Base-by-base conservation (phyloP, 345 rosid genomes). In the Linum lewisii region DNA sequence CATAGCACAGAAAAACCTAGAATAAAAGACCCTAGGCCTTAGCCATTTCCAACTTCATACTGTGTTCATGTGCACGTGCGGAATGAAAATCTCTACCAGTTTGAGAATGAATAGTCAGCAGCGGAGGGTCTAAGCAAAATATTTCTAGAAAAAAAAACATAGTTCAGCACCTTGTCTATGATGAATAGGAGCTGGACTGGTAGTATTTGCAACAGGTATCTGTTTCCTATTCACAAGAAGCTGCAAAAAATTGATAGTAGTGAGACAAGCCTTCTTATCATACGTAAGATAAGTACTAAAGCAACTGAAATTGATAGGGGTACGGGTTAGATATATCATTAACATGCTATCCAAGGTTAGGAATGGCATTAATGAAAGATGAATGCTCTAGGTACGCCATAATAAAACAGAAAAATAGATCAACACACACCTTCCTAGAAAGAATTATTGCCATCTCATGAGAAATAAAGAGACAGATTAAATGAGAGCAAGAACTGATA, bases 91-190 rank as follows among this genome's bases (percentile, higher is more conserved):
- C 18, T 11, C 47, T 42, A 7, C 15, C 18, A 16, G 47, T 6
- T 11, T 42, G 14, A 7, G 16, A 42, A 42, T 3, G 24, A 54
- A n/a, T 52, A 20, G 26, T 32, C 24, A 21, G 26, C 26, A 54
- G 26, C 6, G 26, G 23, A 15, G 22, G 57, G 25, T 10, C 0
- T 22, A 6, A 20, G 14, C 10, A 26, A 47, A 49, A 52, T 9
- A 36, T 9, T 15, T 42, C 7, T 19, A 23, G 42, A 50, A 37
- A 22, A 66, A 54, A 8, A 63, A 4, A 24, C 16, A 32, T 6
- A 54, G 45, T 21, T 52, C 24, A 24, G 66, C 69, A 85, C 88
- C 88, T 78, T 75, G 82, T 64, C 58, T 73, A 59, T 64, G 52
- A 61, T 63, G 80, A 58, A 66, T 68, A 66, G 65, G 79, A 24